Percentiles rank a stretch among this genome's conserved stretches.
phyloP scores from a whole-genome alignment of 2,329 filamentous ascomycete genomes.

The Coniosporium tulheliwenetii region DNA sequence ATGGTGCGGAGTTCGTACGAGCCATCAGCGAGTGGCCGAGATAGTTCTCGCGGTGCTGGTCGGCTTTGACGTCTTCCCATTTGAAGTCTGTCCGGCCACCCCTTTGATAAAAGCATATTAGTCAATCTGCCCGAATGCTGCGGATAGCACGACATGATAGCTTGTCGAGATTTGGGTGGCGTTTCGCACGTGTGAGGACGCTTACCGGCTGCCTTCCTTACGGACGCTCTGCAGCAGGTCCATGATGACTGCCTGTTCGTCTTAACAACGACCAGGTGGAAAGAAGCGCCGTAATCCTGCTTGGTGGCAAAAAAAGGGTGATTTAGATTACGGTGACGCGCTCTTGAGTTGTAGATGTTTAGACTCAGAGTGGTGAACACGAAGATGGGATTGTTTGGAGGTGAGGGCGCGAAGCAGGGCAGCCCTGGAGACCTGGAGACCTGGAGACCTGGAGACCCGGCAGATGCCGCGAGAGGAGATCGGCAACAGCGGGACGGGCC shows the following conservation, averaged over 20 bases:
- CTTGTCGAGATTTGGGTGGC: too few relatives aligned
- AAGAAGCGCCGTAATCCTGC: too few relatives aligned
- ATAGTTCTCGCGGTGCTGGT: conserved; percentile 75
- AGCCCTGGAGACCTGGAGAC: not conserved
- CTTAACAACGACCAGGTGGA: too few relatives aligned
- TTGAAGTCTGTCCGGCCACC: conserved; percentile 85
- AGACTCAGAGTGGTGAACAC: too few relatives aligned
- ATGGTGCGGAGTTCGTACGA: conserved; percentile 18
- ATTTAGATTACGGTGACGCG: too few relatives aligned
- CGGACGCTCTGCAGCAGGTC: conserved; percentile 86
- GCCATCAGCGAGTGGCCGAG: conserved; percentile 87
- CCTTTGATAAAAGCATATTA: conserved; percentile 21
- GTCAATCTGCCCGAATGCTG: too few relatives aligned
- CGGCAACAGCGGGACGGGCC: too few relatives aligned
- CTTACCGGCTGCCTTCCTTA: conserved; percentile 66
- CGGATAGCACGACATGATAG: too few relatives aligned
- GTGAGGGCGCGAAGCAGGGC: not conserved
- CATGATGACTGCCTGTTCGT: conserved; percentile 36
- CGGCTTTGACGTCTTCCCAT: conserved; percentile 86
- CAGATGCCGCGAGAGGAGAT: too few relatives aligned
- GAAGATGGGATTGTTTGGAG: not conserved
- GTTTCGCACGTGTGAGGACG: not conserved
- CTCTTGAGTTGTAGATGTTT: too few relatives aligned
- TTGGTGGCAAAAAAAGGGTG: too few relatives aligned
- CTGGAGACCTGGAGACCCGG: too few relatives aligned